Evolutionary conservation across 2,329 filamentous ascomycete genomes (phyloP), one percentile per base, ranked within the genome.

Genomic region (Ceratocystis destructans): DNA sequence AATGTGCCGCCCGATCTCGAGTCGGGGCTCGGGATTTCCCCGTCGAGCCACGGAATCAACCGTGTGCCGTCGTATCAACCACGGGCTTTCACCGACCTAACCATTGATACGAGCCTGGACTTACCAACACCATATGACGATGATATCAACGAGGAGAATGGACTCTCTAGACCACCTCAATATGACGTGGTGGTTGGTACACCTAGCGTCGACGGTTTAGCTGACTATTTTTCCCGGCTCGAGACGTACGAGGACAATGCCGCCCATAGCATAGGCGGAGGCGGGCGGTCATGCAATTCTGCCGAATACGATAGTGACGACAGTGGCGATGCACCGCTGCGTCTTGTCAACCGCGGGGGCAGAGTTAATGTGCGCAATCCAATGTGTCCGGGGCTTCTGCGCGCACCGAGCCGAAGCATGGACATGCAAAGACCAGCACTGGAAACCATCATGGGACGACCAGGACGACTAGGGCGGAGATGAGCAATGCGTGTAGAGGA

Each of bases 21-120:
- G 5, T 12, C 28, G 12, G 44, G 25, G 8, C 61, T 8, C 4
- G 5, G 12, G n/a, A 17, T 28, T 15, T 2, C 61, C n/a, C 44
- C 61, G n/a, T 37, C 55, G 5, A 15, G 25, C 10, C 25, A 22
- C n/a, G 22, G 37, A 5, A 81, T 96, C 1, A 76, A 96, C 41
- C 86, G 92, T 28, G 82, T 85, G 5, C 92, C 92, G 0, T 95
- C 90, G 0, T 96, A 91, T 76, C 91, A 91, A 68, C 92, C 92
- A 1, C 91, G 92, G 0, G 84, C 89, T 0, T 96, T 96, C 33
- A 62, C 28, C n/a, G 89, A 3, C 88, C 88, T 63, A 85, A 87
- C 15, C 7, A 68, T 68, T 10, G 63, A 67, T n/a, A 67, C 62
- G 6, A 50, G 20, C 22, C 48, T 61, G 31, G 28, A 28, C 5